Percentiles rank a stretch among this genome's conserved stretches.
Evolutionary conservation across 306 rosid genomes (phyloP).

Genomic region (Hippophae gyantsensis): DNA sequence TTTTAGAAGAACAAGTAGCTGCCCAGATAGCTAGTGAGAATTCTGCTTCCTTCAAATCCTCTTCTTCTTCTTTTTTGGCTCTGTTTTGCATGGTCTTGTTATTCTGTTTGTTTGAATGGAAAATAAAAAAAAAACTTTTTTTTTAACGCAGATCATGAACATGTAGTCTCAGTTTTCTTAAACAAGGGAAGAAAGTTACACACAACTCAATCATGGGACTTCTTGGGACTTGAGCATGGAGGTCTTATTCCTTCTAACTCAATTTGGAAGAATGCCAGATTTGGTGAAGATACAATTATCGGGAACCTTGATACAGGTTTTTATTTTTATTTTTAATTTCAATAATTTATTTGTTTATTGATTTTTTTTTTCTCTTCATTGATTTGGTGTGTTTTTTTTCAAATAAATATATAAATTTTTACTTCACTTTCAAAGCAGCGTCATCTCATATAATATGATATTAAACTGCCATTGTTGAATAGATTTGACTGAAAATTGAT

Average conservation of each 20-base stretch:
- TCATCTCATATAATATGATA: too few species aligned
- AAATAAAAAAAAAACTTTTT: too few species aligned
- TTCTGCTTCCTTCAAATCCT: neutral
- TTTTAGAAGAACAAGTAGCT: constrained; percentile 61
- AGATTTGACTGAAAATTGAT: too few species aligned
- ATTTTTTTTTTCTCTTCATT: too few species aligned
- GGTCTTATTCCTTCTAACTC: constrained; percentile 41
- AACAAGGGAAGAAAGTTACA: constrained; percentile 70
- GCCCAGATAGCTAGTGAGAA: constrained; percentile 45
- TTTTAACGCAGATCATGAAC: constrained; percentile 41
- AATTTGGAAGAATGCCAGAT: constrained; percentile 71
- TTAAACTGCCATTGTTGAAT: too few species aligned
- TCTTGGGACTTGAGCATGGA: constrained; percentile 55
- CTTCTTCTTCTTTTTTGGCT: neutral
- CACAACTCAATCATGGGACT: constrained; percentile 81
- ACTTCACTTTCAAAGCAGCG: constrained; percentile 6
- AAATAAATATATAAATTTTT: neutral
- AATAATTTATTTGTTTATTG: neutral
- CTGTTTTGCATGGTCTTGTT: too few species aligned
- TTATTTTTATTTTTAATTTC: neutral
- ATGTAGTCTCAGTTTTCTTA: constrained; percentile 59
- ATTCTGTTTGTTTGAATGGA: too few species aligned
- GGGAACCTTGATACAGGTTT: constrained; percentile 81
- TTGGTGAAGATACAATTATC: constrained; percentile 63
- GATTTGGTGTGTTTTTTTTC: neutral